Evolutionary conservation across 139 green algal genomes (phyloP), one percentile per base, ranked within the genome.

Genomic region (Coelastrella sp.): DNA sequence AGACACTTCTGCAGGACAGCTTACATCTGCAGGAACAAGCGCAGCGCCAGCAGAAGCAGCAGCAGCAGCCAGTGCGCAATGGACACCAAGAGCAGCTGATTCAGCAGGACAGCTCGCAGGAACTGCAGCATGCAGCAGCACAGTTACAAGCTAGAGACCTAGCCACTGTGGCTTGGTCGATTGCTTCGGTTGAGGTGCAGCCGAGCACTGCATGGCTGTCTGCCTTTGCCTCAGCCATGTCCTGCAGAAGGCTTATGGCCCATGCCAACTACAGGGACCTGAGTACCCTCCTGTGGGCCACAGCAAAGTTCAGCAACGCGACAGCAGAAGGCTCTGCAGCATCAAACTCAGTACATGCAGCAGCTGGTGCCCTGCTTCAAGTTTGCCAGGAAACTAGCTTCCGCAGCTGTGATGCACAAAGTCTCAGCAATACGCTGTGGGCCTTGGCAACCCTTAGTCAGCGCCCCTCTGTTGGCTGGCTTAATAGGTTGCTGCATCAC

Each of bases 101-200:
- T n/a, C n/a, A n/a, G n/a, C n/a, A n/a, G n/a, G n/a, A n/a, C n/a
- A n/a, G 50, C 13, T 40, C 21, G 41, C 71, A 76, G 35, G 30
- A 59, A 19, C 67, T 64, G 45, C 40, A 79, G 45, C 2, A 4
- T 59, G 76, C n/a, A n/a, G n/a, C 77, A 32, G 34, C 13, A 40
- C 57, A 73, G 53, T 1, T 45, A 30, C 38, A 3, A 5, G 43
- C 45, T 25, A 69, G 45, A 3, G 34, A 78, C 15, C 43, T 85
- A 1, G 79, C 79, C 13, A 78, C 64, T 34, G 5, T 69, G 30
- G 79, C 79, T 8, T 85, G 79, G 79, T 71, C 79, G 27, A 45
- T 85, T 2, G 77, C 60, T 21, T 40, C 59, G 21, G 25, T 84
- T 27, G 35, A 53, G 3, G 5, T 74, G 15, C 40, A 71, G 37